phyloP scores from a whole-genome alignment of 129 eudicot genomes.

The Centrapalus pauciflorus region DNA sequence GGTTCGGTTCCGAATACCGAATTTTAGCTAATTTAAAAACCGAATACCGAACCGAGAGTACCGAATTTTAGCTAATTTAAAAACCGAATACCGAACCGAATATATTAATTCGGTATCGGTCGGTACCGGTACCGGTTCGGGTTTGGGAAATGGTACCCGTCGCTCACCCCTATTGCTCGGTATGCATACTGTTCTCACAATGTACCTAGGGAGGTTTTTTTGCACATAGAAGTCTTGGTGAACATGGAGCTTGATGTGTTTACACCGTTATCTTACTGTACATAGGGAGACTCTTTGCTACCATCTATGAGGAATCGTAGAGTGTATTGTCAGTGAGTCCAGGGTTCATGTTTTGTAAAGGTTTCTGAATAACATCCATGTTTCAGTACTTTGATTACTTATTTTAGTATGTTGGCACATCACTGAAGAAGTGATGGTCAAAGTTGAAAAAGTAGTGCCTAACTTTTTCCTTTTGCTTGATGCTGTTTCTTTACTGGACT shows the following conservation, averaged over 20 bases:
- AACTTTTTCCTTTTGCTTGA: background rate
- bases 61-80: too few relatives aligned
- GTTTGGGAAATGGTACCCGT: too few relatives aligned
- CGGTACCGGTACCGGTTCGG: too few relatives aligned
- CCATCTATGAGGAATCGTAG: background rate
- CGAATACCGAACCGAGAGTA: too few relatives aligned
- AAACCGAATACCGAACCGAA: too few relatives aligned
- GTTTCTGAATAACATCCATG: conserved; percentile 1
- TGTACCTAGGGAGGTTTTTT: too few relatives aligned
- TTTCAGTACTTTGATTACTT: background rate
- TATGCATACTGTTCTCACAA: too few relatives aligned
- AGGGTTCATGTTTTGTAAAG: background rate
- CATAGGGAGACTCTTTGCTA: background rate
- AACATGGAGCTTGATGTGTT: background rate
- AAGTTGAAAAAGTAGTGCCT: background rate
- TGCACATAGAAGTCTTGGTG: background rate
- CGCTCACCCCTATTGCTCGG: too few relatives aligned
- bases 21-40: too few relatives aligned
- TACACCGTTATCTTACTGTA: background rate
- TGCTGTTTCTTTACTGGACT: background rate
- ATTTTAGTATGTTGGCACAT: background rate
- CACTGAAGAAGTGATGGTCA: background rate
- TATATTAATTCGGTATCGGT: too few relatives aligned
- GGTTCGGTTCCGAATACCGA: too few relatives aligned
- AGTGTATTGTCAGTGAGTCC: background rate